Evolutionary conservation across 148 eudicot genomes (phyloP), one percentile per base, ranked within the genome.

Genomic region (Cornus florida): DNA sequence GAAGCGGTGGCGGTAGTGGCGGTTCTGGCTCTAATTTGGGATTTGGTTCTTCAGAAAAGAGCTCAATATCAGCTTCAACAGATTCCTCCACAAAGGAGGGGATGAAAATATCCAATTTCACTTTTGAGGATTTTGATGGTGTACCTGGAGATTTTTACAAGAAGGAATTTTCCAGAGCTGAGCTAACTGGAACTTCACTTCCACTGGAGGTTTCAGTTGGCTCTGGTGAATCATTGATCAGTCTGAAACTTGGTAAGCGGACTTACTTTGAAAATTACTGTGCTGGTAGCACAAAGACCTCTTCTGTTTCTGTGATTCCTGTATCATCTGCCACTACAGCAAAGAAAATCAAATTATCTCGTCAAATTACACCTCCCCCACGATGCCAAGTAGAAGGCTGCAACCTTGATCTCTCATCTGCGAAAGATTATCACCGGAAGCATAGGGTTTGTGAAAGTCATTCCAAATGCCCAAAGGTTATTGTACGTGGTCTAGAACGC

Each of bases 321-420:
- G 79, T 75, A 41, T 81, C 91, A 41, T 79, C 89, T 46, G 80
- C 72, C 80, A 48, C 88, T 38, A 70, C 73, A 10, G 83, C 74
- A 71, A 94, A 94, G 87, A 94, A 86, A 81, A 76, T 82, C 60
- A 94, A 83, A 82, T 66, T 88, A 43, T 71, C 91, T 39, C 33
- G 84, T 75, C 89, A 84, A 70, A 77, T 70, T 74, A 69, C 77
- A 12, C 88, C 87, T 64, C 74, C 77, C 48, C 85, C 89, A 0
- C 82, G 84, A 39, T 96, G 99, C 85, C 98, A 93, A 82, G 99
- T 96, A 50, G 93, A 93, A 82, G 98, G 97, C 17, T 96, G 99
- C 86, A 86, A 87, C 69, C 87, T 93, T 65, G 97, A 96, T 71
- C 94, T 96, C 65, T 91, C 94, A 16, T 83, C 90, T 31, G 92